Base-by-base conservation (phyloP, 768 basidiomycete genomes). In the Pleurotus giganteus region DNA sequence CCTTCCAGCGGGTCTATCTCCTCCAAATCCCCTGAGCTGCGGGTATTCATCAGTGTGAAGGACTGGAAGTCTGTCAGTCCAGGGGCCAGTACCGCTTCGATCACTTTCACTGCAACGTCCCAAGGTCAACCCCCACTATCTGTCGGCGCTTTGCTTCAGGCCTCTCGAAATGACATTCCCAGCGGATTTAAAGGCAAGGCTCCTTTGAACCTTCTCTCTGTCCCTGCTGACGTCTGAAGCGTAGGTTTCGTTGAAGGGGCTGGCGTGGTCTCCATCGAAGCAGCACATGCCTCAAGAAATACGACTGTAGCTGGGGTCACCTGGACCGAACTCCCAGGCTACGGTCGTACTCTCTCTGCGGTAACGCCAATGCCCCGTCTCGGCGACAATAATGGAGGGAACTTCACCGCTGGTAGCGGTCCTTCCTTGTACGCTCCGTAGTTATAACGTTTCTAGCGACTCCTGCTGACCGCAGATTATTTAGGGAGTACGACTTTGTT, bases 221-320 rank as follows among this genome's bases (percentile, higher is more conserved):
- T 12, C 13, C 21, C 19, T 5, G 42, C 21, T 45, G 4, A 15
- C 19, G 9, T 6, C 39, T 28, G 27, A 23, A 12, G 15, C 39
- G 23, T 43, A 79, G 83, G 85, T 3, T 84, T 86, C 58, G 78
- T 89, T 23, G 84, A 88, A 58, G 82, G 78, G 19, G 75, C 81
- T 41, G 84, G 85, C 11, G 80, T 76, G 17, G 72, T 89, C 36
- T 81, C 83, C 1, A 85, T 88, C 26, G 85, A 89, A 61, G 86
- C 85, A 32, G 81, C 75, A 1, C 86, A 88, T 63, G 71, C 78
- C 0, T 68, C 76, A 1, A 71, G 78, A 4, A 80, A 76, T 59
- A 73, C 63, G 7, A 58, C 79, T 4, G 81, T 81, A 4, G 67
- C 73, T 36, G 80, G 78, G 4, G 74, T 85, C 45, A 66, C 75